Base-by-base conservation (phyloP, 257 asterid genomes). In the Craterostigma plantagineum region DNA sequence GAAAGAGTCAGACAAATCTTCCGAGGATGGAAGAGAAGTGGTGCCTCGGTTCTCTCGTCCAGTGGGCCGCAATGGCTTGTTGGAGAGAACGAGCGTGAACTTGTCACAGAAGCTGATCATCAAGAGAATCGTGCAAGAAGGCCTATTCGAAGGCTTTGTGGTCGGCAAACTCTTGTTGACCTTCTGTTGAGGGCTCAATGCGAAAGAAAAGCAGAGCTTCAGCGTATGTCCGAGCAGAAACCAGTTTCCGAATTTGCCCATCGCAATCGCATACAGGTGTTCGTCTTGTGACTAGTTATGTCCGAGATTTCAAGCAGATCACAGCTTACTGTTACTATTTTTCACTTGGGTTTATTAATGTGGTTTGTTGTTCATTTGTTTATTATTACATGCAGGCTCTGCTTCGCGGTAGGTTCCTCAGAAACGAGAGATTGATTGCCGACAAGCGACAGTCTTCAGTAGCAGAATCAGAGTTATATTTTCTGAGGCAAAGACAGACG, bases 181-280 rank as follows among this genome's bases (percentile, higher is more conserved):
- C 84, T 87, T 60, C 73, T 87, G 51, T 38, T 45, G 38, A 80
- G 65, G 66, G 81, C 84, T 57, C 92, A 82, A 59, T 61, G 55
- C 45, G 90, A 82, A 59, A 69, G 81, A 72, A 70, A 67, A 52
- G 63, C 35, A 45, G 97, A 87, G 62, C 79, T 87, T 42, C 70
- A 68, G 53, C 61, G 66, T 53, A 56, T 87, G 58, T 55, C 56
- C 55, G 92, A 70, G 65, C 59, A 54, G 50, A 70, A 66, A 58
- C 82, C 72, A 4, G 97, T 87, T 12, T 73, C 97, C 0, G 76
- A 61, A 42, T 87, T 87, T 57, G 65, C 75, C 37, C 84, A 82
- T 52, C 93, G 97, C 39, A 76, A 72, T 59, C 93, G 97, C 41
- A 82, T 87, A 51, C 95, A 87, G 92, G 97, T 82, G 42, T 55